Percentiles rank a stretch among this genome's conserved stretches.
Conservation (phyloP, 257 asterid species). For the Buddleja alternifolia region DNA sequence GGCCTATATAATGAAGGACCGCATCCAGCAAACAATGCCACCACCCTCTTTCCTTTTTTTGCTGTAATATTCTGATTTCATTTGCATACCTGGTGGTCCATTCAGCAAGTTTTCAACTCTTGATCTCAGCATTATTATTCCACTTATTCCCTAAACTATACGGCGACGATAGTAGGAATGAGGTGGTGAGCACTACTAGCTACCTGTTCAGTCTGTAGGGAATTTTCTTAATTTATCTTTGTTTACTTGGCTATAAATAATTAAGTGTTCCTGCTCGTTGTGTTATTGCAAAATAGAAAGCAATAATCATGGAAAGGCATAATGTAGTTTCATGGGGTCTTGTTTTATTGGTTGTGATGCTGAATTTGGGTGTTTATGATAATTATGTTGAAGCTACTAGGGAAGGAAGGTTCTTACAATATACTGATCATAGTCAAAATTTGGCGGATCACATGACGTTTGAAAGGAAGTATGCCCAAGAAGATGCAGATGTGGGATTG, state of each 20-base stretch:
- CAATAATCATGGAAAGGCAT: slow-evolving; percentile 31
- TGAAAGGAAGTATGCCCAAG: not conserved
- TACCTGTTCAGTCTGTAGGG: no score
- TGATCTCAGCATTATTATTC: not conserved
- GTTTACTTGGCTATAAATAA: not conserved
- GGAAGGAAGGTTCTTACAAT: slow-evolving; percentile 21
- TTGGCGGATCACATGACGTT: not conserved
- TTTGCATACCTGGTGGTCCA: not conserved
- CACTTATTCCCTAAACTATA: not conserved
- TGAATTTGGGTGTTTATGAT: slow-evolving; percentile 28
- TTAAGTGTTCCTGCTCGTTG: not conserved
- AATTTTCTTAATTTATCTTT: not conserved
- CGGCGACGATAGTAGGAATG: not conserved
- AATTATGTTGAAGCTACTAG: slow-evolving; percentile 33
- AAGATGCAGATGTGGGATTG: slow-evolving; percentile 19
- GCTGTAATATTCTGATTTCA: not conserved
- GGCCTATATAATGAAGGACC: slow-evolving; percentile 30
- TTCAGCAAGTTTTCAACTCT: not conserved
- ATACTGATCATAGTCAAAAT: not conserved
- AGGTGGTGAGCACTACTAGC: no score
- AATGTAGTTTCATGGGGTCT: slow-evolving; percentile 31
- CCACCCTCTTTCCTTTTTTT: not conserved
- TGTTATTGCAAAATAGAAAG: not conserved
- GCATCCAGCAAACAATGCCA: slow-evolving; percentile 15
- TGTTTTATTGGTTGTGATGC: slow-evolving; percentile 38